These are phyloP conservation scores for Moelleriella libera DNA, from an alignment of 2,329 filamentous ascomycete genomes.

Conservation along the genomic window DNA sequence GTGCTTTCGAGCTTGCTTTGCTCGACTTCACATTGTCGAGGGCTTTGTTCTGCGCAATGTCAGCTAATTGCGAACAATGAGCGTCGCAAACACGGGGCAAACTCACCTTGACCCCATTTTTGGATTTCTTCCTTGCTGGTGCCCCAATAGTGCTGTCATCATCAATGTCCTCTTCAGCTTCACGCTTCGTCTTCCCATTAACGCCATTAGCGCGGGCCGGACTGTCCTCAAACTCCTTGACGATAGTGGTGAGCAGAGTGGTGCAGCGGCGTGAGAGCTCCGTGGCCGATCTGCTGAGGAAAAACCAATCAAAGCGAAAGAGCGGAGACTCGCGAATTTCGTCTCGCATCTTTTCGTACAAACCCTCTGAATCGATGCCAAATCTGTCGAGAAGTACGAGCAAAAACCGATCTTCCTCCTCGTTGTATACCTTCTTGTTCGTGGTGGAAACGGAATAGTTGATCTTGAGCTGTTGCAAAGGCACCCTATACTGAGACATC, in stretches of 20 bases:
- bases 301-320: constrained; percentile 99
- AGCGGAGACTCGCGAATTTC: constrained; percentile 89
- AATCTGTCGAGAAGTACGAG: constrained; percentile 86
- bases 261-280: constrained; percentile 89
- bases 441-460: constrained; percentile 98
- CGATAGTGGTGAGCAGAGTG: constrained; percentile 85
- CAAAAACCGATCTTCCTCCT: constrained; percentile 93
- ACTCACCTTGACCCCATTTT: constrained; percentile 69
- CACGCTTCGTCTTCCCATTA: constrained; percentile 61
- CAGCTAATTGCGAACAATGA: neutral
- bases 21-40: constrained; percentile 76
- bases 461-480: constrained; percentile 93
- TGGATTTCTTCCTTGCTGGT: constrained; percentile 79
- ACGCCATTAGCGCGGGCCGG: constrained; percentile 42
- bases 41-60: constrained; percentile 62
- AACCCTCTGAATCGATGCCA: constrained; percentile 77
- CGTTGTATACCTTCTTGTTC: constrained; percentile 99
- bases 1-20: constrained; percentile 62
- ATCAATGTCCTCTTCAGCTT: constrained; percentile 68
- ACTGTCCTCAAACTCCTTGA: constrained; percentile 78
- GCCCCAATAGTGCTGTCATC: constrained; percentile 69
- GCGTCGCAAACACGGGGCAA: neutral
- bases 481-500: constrained; percentile 92
- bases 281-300: constrained; percentile 82
- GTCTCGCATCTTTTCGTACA: constrained; percentile 92